phyloP scores from a whole-genome alignment of 176 grass and related monocot genomes.

The Carex myosuroides region DNA sequence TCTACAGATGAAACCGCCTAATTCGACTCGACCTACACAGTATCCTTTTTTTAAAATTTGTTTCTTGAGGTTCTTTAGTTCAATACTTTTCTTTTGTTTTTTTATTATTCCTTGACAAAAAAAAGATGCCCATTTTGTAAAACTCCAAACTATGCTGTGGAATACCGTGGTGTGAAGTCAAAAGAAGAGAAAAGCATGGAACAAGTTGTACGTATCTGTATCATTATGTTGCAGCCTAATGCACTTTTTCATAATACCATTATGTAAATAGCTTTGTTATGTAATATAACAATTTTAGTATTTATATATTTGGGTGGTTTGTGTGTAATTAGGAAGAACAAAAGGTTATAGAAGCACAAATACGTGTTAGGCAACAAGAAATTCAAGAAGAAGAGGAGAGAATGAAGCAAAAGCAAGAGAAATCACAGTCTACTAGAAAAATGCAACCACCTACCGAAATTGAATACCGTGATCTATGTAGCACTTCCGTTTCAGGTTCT shows the following conservation, averaged over 20 bases:
- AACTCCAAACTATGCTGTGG: conserved; percentile 93
- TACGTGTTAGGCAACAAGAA: conserved; percentile 91
- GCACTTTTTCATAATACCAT: conserved; percentile 8
- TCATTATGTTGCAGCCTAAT: not conserved
- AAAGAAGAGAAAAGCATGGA: conserved; percentile 98
- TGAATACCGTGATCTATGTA: conserved; percentile 79
- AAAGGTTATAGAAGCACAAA: conserved; percentile 96
- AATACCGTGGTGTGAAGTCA: conserved; percentile 93
- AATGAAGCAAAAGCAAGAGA: conserved; percentile 81
- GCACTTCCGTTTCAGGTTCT: conserved; percentile 70
- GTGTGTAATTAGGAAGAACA: conserved; percentile 64
- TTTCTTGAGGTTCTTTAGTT: conserved; percentile 13
- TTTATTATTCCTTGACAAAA: conserved; percentile 41
- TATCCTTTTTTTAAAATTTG: conserved; percentile 47
- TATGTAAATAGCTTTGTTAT: not conserved
- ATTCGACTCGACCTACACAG: conserved; percentile 90
- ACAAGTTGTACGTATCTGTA: conserved; percentile 70
- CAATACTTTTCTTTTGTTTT: conserved; percentile 5
- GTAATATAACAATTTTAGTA: conserved; percentile 10
- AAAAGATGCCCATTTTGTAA: conserved; percentile 97
- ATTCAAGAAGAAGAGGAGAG: conserved; percentile 92
- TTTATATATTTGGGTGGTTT: conserved; percentile 28
- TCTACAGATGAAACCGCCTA: conserved; percentile 92
- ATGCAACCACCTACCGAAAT: conserved; percentile 59
- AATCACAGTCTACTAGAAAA: conserved; percentile 53